Evolutionary conservation across 805 yeast species (phyloP).

Genomic region (Kurtzmaniella fragi): DNA sequence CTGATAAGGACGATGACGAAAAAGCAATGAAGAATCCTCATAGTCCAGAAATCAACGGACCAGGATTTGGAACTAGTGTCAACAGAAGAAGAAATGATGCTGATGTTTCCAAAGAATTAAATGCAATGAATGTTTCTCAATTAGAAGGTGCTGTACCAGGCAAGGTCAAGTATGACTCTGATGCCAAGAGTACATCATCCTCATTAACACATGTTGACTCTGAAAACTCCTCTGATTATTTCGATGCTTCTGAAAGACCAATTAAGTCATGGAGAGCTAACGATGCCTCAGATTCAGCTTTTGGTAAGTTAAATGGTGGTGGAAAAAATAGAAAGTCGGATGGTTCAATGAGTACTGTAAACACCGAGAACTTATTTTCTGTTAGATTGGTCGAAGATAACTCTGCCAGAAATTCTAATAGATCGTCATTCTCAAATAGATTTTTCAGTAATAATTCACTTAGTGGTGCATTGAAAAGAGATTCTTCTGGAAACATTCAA

Average conservation of each 20-base stretch:
- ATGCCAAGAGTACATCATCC: constrained; percentile 32
- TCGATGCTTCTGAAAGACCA: constrained; percentile 34
- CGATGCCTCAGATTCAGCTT: constrained; percentile 6
- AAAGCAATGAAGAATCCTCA: constrained; percentile 17
- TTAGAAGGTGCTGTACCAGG: constrained; percentile 33
- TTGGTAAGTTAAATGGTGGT: constrained; percentile 14
- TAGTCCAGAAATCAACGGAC: constrained; percentile 21
- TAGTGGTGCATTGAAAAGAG: constrained; percentile 20
- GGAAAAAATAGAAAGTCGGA: constrained; percentile 55
- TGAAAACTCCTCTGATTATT: constrained; percentile 18
- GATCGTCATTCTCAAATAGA: constrained; percentile 16
- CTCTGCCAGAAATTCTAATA: constrained; percentile 26
- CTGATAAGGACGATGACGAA: constrained; percentile 6
- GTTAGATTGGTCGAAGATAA: constrained; percentile 68
- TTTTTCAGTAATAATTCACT: constrained; percentile 21
- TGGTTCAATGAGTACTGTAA: constrained; percentile 74
- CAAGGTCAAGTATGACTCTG: constrained; percentile 8
- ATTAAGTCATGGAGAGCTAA: constrained; percentile 39
- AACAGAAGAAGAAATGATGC: constrained; percentile 22
- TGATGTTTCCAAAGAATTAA: constrained; percentile 31
- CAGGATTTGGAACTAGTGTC: constrained; percentile 27
- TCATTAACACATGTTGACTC: constrained; percentile 52
- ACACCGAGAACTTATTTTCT: constrained; percentile 77
- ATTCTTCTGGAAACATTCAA: constrained; percentile 34
- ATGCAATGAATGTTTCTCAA: constrained; percentile 48